Conservation (phyloP, 345 rosid genomes). For the Salix purpurea region DNA sequence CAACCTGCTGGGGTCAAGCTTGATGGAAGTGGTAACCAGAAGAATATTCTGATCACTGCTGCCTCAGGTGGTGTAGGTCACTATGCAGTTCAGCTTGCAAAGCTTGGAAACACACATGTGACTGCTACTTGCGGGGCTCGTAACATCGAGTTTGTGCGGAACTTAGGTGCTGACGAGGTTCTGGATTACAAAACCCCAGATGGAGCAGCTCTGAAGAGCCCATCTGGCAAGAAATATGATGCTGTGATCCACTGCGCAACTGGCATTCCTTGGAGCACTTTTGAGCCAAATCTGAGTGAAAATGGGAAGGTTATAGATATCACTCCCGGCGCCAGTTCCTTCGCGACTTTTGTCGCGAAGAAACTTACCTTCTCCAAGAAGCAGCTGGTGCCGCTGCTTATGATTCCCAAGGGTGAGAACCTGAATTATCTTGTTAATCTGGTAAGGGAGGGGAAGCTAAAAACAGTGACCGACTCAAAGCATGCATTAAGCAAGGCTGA, state of each 20-base stretch:
- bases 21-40: constrained; percentile 10
- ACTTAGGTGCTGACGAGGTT: constrained; percentile 23
- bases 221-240: constrained; percentile 24
- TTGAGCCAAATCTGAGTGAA: constrained; percentile 18
- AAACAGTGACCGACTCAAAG: constrained; percentile 16
- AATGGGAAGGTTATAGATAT: constrained; percentile 22
- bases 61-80: constrained; percentile 31
- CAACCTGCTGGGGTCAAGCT: constrained; percentile 22
- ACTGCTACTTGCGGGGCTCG: constrained; percentile 27
- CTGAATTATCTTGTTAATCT: constrained; percentile 16
- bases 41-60: constrained; percentile 23
- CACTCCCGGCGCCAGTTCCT: constrained; percentile 7
- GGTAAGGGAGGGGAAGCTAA: constrained; percentile 28
- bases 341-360: constrained; percentile 10
- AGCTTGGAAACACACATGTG: constrained; percentile 25
- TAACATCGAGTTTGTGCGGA: constrained; percentile 17
- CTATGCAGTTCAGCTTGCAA: constrained; percentile 23
- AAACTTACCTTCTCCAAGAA: constrained; percentile 24
- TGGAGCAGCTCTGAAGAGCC: constrained; percentile 25
- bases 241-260: constrained; percentile 24
- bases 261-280: constrained; percentile 18
- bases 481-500: constrained; percentile 17
- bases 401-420: constrained; percentile 13
- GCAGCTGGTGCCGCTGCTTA: constrained; percentile 19
- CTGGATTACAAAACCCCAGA: constrained; percentile 26